These are phyloP conservation scores for Chaetomium sp. DNA, from an alignment of 2,329 filamentous ascomycete species.

Conservation along the genomic window DNA sequence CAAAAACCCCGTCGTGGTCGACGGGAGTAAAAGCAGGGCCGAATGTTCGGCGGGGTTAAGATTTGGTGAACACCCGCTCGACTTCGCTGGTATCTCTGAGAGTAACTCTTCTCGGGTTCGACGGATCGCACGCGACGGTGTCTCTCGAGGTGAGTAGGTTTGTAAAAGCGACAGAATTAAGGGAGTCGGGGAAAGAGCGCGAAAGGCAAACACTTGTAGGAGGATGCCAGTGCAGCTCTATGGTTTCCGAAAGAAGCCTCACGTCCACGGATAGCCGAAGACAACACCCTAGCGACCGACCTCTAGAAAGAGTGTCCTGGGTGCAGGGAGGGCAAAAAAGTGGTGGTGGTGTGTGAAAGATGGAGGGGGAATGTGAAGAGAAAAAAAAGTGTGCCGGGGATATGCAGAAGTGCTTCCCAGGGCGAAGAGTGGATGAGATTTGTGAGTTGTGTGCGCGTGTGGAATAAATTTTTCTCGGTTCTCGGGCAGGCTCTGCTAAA, in stretches of 20 bases:
- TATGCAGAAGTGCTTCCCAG: conserved; percentile 32
- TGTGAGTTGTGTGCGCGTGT: conserved; percentile 44
- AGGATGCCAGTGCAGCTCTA: conserved; percentile 20
- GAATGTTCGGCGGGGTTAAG: neutral
- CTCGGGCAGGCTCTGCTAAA: conserved; percentile 32
- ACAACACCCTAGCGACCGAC: conserved; percentile 27
- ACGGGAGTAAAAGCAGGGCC: conserved; percentile 1
- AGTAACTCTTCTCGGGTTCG: conserved; percentile 19
- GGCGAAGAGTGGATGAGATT: conserved; percentile 33
- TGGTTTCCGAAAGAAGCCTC: conserved; percentile 23
- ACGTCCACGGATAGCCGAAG: conserved; percentile 23
- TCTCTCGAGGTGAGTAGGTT: conserved; percentile 16
- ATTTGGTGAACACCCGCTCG: conserved; percentile 18
- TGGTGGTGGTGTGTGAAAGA: conserved; percentile 21
- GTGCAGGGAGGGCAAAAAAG: conserved; percentile 22
- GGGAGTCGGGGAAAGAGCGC: conserved; percentile 22
- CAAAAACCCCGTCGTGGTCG: neutral
- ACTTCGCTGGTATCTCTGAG: conserved; percentile 2
- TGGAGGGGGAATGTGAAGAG: conserved; percentile 24
- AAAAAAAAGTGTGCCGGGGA: conserved; percentile 32
- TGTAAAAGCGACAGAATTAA: conserved; percentile 10
- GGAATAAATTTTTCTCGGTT: conserved; percentile 46
- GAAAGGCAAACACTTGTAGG: conserved; percentile 18
- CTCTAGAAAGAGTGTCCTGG: conserved; percentile 24
- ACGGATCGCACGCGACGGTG: conserved; percentile 17